Base-by-base conservation (phyloP, 192 early-diverging fungal genomes). In the Coemansia sp. region DNA sequence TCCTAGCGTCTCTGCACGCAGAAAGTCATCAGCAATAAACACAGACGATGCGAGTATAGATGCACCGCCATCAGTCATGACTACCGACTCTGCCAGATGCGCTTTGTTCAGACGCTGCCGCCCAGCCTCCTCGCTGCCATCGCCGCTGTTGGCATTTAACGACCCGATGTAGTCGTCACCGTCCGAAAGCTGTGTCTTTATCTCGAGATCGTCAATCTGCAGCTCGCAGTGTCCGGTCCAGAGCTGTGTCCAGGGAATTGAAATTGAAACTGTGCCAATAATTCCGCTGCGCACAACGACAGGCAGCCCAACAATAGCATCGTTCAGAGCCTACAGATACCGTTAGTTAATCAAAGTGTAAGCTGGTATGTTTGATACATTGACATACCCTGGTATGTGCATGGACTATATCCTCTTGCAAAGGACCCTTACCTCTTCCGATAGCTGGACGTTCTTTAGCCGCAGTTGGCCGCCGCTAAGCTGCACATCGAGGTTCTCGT, bases 1-100 rank as follows among this genome's bases (percentile, higher is more conserved):
- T 18, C 81, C 71, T 41, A 85, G 64, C 22, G 78, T 81, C 50
- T 86, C 86, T 18, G 83, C 78, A 39, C 83, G 81, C 39, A 96
- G 59, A 79, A 96, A 96, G 68, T 92, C 92, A 44, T 86, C 91
- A 9, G 93, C 93, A 55, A 96, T 88, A 61, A 89, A 88, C 15
- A 94, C 74, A 3, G 93, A 93, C 10, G 93, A 88, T 2, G 89
- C 56, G n/a, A 80, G 86, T 46, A 93, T 66, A 44, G 89, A 82
- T 18, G 81, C 85, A 2, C 83, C 75, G 44, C 87, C 85, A 19
- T 86, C 78, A 42, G 81, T 66, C 53, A 72, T 67, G 18, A 67
- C 61, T 17, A 80, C 68, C 10, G 74, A 71, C 40, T 69, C 66
- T 27, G 71, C 75, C 39, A 73, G 39, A 23, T 61, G 37, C 59